phyloP scores from a whole-genome alignment of 345 rosid species.

The Cardamine resedifolia region DNA sequence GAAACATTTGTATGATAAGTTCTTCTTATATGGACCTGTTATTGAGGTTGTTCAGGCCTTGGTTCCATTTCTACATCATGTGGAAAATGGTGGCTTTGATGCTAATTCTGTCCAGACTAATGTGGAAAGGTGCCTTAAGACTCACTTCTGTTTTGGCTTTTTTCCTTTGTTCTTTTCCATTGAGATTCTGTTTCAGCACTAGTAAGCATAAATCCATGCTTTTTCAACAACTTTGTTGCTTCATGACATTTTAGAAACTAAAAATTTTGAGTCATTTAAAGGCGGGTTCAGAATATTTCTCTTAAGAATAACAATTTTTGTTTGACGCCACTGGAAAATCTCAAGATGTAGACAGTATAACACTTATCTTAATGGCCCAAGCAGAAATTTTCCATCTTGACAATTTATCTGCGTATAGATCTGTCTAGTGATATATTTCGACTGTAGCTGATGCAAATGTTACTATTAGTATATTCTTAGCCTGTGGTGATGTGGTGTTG shows the following conservation, averaged over 20 bases:
- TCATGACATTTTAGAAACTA: neutral
- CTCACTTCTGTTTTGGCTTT: neutral
- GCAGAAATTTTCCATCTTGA: neutral
- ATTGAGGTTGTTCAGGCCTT: slow-evolving; percentile 76
- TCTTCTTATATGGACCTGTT: slow-evolving; percentile 68
- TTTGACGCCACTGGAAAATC: neutral
- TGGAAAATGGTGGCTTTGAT: slow-evolving; percentile 39
- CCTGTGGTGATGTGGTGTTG: slow-evolving; percentile 14
- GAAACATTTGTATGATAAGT: slow-evolving; percentile 72
- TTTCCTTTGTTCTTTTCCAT: neutral
- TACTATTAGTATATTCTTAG: neutral
- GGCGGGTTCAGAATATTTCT: neutral
- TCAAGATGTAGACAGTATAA: neutral
- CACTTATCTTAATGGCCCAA: neutral
- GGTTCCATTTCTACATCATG: slow-evolving; percentile 60
- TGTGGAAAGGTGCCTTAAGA: slow-evolving; percentile 61
- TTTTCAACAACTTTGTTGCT: neutral
- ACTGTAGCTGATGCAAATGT: neutral
- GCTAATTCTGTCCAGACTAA: slow-evolving; percentile 51
- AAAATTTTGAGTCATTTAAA: neutral
- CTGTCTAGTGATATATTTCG: neutral
- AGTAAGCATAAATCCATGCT: neutral
- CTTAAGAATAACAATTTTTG: neutral
- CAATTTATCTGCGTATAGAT: neutral
- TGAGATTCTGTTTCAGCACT: neutral